Evolutionary conservation across 2,329 filamentous ascomycete genomes (phyloP).

Genomic region (Macrophomina tecta): DNA sequence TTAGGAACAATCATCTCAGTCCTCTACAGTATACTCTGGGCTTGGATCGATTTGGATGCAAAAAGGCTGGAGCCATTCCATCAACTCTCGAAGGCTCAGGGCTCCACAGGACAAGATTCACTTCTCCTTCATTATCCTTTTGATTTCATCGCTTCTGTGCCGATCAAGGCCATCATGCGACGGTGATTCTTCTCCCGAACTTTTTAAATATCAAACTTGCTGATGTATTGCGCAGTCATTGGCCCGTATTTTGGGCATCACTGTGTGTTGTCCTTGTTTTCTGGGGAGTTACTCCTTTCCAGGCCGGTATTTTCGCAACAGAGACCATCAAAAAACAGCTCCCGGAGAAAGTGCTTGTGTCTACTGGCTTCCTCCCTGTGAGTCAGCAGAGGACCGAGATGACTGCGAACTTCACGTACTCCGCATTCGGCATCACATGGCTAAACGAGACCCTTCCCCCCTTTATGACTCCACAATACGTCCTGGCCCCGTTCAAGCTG

Average conservation of each 20-base stretch:
- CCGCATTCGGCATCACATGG: slow-evolving; percentile 54
- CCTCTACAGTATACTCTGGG: slow-evolving; percentile 62
- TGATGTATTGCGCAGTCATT: slow-evolving; percentile 51
- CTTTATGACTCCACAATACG: slow-evolving; percentile 53
- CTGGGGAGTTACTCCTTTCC: slow-evolving; percentile 61
- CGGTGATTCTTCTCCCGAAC: slow-evolving; percentile 30
- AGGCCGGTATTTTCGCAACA: slow-evolving; percentile 60
- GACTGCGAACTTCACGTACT: slow-evolving; percentile 50
- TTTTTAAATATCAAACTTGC: not conserved
- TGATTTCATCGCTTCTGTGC: slow-evolving; percentile 54
- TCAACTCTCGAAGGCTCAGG: slow-evolving; percentile 57
- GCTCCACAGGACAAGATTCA: slow-evolving; percentile 54
- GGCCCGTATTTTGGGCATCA: slow-evolving; percentile 59
- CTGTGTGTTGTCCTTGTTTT: slow-evolving; percentile 58
- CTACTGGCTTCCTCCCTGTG: slow-evolving; percentile 38
- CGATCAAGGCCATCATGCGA: slow-evolving; percentile 47
- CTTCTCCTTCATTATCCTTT: slow-evolving; percentile 63
- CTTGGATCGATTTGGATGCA: slow-evolving; percentile 64
- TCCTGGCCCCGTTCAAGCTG: slow-evolving; percentile 51
- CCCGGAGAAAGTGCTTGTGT: slow-evolving; percentile 28
- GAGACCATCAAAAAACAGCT: slow-evolving; percentile 36
- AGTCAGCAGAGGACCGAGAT: slow-evolving; percentile 40
- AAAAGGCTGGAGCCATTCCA: slow-evolving; percentile 67
- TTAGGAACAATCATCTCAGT: slow-evolving; percentile 62
- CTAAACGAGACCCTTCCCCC: slow-evolving; percentile 52